Percentiles rank a stretch among this genome's conserved stretches.
Conservation (phyloP, 148 eudicot species). For the Silene uniflora region DNA sequence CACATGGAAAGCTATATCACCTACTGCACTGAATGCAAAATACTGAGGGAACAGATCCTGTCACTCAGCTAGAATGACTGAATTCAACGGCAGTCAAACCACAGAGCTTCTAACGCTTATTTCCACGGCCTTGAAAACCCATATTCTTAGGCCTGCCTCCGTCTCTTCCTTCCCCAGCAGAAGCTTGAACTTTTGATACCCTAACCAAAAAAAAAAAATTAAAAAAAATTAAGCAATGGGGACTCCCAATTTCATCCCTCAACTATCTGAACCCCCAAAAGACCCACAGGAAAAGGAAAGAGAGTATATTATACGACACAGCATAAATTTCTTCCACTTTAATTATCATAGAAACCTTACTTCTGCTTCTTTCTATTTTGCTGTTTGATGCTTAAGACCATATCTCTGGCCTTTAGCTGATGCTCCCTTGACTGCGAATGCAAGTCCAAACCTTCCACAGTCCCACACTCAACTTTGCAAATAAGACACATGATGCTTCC, state of each 20-base stretch:
- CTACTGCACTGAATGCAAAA: slow-evolving; percentile 41
- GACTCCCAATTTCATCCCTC: not conserved
- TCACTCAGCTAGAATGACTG: slow-evolving; percentile 19
- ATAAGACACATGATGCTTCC: slow-evolving; percentile 74
- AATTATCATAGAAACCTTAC: slow-evolving; percentile 36
- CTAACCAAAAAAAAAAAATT: slow-evolving; percentile 34
- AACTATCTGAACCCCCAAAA: slow-evolving; percentile 8
- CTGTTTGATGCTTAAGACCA: slow-evolving; percentile 70
- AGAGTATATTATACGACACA: not conserved
- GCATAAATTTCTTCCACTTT: not conserved
- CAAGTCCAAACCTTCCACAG: slow-evolving; percentile 83
- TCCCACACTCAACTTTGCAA: slow-evolving; percentile 87
- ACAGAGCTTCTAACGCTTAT: slow-evolving; percentile 36
- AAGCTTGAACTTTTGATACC: slow-evolving; percentile 42
- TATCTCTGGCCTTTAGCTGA: slow-evolving; percentile 75
- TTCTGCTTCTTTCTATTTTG: slow-evolving; percentile 64
- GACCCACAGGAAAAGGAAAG: not conserved
- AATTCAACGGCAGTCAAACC: slow-evolving; percentile 17
- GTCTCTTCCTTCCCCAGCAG: slow-evolving; percentile 53
- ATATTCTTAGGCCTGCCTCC: slow-evolving; percentile 50
- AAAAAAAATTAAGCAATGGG: slow-evolving; percentile 8
- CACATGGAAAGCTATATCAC: slow-evolving; percentile 46
- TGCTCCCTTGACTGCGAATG: slow-evolving; percentile 93
- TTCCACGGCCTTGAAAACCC: slow-evolving; percentile 49
- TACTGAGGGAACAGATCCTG: slow-evolving; percentile 31